These are phyloP conservation scores for Podaxis carcinomalis DNA, from an alignment of 768 basidiomycete genomes.

Conservation along the genomic window DNA sequence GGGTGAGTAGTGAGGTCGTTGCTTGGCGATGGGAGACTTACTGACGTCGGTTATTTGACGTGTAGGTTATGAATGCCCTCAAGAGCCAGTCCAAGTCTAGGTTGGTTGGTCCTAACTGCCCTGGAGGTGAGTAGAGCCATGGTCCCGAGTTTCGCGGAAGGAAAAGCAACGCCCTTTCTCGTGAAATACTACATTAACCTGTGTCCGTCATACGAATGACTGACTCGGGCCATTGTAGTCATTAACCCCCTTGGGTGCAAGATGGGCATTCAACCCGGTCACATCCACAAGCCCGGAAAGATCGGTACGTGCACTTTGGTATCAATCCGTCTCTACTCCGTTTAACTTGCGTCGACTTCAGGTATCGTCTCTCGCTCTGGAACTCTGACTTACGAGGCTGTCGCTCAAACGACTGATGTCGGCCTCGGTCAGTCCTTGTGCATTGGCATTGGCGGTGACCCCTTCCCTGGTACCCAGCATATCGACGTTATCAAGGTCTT, in stretches of 20 bases:
- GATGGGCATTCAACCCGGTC: slow-evolving; percentile 98
- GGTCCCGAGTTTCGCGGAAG: not conserved
- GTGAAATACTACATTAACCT: not conserved
- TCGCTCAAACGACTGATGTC: slow-evolving; percentile 92
- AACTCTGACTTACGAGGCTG: slow-evolving; percentile 97
- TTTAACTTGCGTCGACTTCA: slow-evolving; percentile 20
- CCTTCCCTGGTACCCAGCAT: slow-evolving; percentile 95
- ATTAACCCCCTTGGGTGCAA: slow-evolving; percentile 98
- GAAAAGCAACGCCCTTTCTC: not conserved
- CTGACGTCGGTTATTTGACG: not conserved
- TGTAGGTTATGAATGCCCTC: slow-evolving; percentile 87
- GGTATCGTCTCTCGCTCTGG: slow-evolving; percentile 95
- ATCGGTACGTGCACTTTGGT: slow-evolving; percentile 57
- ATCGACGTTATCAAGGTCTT: slow-evolving; percentile 95
- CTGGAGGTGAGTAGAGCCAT: slow-evolving; percentile 50
- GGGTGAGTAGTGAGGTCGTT: slow-evolving; percentile 39
- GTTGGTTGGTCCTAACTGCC: slow-evolving; percentile 98
- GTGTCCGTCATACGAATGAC: not conserved
- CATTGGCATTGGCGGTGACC: slow-evolving; percentile 96
- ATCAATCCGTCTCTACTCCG: not conserved
- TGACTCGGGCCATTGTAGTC: slow-evolving; percentile 34
- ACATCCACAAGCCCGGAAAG: slow-evolving; percentile 94
- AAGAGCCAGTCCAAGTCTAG: slow-evolving; percentile 92
- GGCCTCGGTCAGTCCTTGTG: slow-evolving; percentile 96
- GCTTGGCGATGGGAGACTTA: not conserved